A percentile compares a stretch with the other conserved stretches of the same genome.
Evolutionary conservation across 768 basidiomycete species (phyloP).

Genomic region (Tylopilus felleus): DNA sequence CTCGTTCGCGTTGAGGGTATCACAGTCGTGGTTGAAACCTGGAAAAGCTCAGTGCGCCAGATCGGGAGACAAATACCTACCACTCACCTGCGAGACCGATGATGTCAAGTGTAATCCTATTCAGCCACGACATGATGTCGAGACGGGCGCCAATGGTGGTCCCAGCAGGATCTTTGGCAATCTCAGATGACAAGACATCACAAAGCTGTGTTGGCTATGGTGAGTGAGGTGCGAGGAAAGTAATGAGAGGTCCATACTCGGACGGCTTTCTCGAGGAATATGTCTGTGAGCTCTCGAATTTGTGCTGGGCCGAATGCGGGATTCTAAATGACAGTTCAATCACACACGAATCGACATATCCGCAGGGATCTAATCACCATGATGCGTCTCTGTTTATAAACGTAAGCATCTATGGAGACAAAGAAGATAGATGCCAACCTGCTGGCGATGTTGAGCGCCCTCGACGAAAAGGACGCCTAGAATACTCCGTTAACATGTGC

Average conservation of each 20-base stretch:
- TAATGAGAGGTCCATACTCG: slow-evolving; percentile 33
- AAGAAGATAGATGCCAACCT: slow-evolving; percentile 23
- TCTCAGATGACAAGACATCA: slow-evolving; percentile 41
- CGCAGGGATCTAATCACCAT: slow-evolving; percentile 32
- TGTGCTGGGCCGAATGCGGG: slow-evolving; percentile 62
- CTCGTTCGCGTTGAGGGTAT: slow-evolving; percentile 26
- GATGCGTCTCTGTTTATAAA: slow-evolving; percentile 10
- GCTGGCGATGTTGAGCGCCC: slow-evolving; percentile 37
- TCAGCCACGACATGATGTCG: slow-evolving; percentile 33
- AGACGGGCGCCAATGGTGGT: slow-evolving; percentile 13
- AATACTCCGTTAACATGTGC: background rate
- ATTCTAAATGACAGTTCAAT: slow-evolving; percentile 39
- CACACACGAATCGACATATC: background rate
- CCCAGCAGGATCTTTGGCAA: slow-evolving; percentile 22
- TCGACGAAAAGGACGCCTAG: slow-evolving; percentile 49
- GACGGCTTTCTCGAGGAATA: slow-evolving; percentile 55
- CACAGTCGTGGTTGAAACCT: slow-evolving; percentile 38
- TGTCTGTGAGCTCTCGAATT: slow-evolving; percentile 54
- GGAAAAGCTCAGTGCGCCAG: background rate
- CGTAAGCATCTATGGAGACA: background rate
- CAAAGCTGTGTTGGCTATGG: slow-evolving; percentile 33
- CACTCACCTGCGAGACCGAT: slow-evolving; percentile 38
- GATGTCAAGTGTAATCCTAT: slow-evolving; percentile 36
- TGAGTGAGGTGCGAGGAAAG: background rate
- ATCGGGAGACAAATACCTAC: background rate